Percentiles rank a stretch among this genome's conserved stretches.
phyloP scores from a whole-genome alignment of 176 grass and related monocot species.

The Rhynchospora tenuis region DNA sequence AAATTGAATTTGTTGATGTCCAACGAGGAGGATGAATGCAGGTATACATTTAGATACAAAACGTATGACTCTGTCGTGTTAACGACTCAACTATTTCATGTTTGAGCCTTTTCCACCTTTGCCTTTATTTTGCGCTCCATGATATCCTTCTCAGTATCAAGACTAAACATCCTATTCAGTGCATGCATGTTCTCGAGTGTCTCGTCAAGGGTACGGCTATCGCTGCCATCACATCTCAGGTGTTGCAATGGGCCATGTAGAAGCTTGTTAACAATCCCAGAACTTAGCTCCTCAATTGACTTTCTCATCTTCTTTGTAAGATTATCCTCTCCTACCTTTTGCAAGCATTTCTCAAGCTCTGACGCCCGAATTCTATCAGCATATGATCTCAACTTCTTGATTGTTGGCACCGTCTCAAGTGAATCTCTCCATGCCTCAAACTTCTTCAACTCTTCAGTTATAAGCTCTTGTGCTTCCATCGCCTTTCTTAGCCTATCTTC shows the following conservation, averaged over 20 bases:
- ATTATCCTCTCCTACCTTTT: slow-evolving; percentile 58
- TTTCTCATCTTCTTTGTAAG: slow-evolving; percentile 75
- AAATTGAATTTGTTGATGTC: slow-evolving; percentile 27
- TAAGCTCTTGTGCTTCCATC: slow-evolving; percentile 71
- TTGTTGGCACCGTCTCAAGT: slow-evolving; percentile 72
- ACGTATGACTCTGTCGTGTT: background rate
- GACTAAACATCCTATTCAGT: slow-evolving; percentile 82
- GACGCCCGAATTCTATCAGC: slow-evolving; percentile 74
- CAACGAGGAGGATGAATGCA: slow-evolving; percentile 19
- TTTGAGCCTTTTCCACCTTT: slow-evolving; percentile 84
- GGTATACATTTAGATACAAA: slow-evolving; percentile 35
- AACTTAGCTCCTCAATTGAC: slow-evolving; percentile 72
- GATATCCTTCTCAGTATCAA: slow-evolving; percentile 63
- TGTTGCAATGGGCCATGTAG: slow-evolving; percentile 84
- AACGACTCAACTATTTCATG: slow-evolving; percentile 29
- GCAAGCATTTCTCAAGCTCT: slow-evolving; percentile 78
- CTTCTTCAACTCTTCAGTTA: slow-evolving; percentile 54
- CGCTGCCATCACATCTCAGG: slow-evolving; percentile 67
- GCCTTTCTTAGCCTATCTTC: slow-evolving; percentile 82
- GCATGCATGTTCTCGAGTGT: slow-evolving; percentile 85
- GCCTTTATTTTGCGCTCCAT: slow-evolving; percentile 87
- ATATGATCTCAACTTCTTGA: slow-evolving; percentile 79
- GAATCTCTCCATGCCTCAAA: slow-evolving; percentile 88
- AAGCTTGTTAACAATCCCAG: slow-evolving; percentile 80
- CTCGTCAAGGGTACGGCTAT: slow-evolving; percentile 72